These are phyloP conservation scores for Umbelopsis isabellina DNA, from an alignment of 192 early-diverging fungal species.

Conservation along the genomic window DNA sequence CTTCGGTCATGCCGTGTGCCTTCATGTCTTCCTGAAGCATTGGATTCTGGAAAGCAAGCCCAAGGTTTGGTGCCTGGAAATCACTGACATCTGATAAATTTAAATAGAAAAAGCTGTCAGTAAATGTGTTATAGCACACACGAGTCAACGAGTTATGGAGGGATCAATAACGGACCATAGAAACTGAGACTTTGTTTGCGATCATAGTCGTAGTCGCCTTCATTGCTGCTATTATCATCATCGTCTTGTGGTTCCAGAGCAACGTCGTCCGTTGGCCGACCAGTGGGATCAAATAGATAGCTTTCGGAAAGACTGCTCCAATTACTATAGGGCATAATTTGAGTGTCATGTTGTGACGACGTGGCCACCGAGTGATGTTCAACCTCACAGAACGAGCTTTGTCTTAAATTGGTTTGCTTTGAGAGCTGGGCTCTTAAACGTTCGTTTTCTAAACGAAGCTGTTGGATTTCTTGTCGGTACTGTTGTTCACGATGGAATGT, in stretches of 20 bases:
- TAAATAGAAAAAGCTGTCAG: no score
- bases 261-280: background rate
- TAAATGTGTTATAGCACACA: no score
- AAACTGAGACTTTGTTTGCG: background rate
- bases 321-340: background rate
- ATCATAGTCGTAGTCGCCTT: background rate
- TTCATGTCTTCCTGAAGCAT: no score
- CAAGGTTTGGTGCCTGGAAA: no score
- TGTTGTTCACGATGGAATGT: constrained; percentile 5
- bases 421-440: constrained; percentile 11
- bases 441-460: constrained; percentile 22
- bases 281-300: background rate
- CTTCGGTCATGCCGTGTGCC: no score
- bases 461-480: constrained; percentile 22
- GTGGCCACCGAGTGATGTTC: background rate
- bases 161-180: background rate
- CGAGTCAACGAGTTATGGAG: no score
- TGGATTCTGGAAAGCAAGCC: no score
- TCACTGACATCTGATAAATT: no score
- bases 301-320: background rate
- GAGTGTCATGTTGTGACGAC: background rate
- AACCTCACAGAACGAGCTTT: background rate
- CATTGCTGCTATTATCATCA: constrained; percentile 5
- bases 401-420: background rate
- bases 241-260: background rate